Percentiles rank a stretch among this genome's conserved stretches.
phyloP scores from a whole-genome alignment of 148 eudicot genomes.

The Heliosperma pusillum region DNA sequence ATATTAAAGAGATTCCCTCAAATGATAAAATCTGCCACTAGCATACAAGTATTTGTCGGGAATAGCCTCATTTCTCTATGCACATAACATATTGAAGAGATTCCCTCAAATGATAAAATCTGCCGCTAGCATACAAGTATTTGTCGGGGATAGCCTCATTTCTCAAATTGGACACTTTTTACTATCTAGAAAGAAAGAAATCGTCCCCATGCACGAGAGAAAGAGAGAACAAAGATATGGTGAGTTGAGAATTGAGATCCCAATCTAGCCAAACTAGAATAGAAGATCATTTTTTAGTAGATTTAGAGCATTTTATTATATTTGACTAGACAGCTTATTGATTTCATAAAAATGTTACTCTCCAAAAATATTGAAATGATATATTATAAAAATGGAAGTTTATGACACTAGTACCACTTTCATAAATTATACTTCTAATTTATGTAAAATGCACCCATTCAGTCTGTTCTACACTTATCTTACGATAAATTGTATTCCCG shows the following conservation, averaged over 20 bases:
- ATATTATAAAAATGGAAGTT: background rate
- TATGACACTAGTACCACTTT: background rate
- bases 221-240: background rate
- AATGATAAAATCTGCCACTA: background rate
- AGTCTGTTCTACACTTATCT: background rate
- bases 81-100: background rate
- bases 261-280: background rate
- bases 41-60: background rate
- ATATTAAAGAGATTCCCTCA: background rate
- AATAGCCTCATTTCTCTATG: background rate
- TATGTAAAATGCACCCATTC: background rate
- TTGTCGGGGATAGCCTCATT: background rate
- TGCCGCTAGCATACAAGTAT: background rate
- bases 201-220: background rate
- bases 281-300: background rate
- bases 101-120: background rate
- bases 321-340: background rate
- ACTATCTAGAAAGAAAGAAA: constrained; percentile 2
- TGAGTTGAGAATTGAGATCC: background rate
- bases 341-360: background rate
- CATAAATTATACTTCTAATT: background rate
- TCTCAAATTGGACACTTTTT: background rate
- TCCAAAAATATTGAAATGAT: background rate
- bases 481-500: background rate
- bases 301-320: background rate